These are phyloP conservation scores for Neofusicoccum sp. DNA, from an alignment of 2,329 filamentous ascomycete genomes.

Conservation along the genomic window DNA sequence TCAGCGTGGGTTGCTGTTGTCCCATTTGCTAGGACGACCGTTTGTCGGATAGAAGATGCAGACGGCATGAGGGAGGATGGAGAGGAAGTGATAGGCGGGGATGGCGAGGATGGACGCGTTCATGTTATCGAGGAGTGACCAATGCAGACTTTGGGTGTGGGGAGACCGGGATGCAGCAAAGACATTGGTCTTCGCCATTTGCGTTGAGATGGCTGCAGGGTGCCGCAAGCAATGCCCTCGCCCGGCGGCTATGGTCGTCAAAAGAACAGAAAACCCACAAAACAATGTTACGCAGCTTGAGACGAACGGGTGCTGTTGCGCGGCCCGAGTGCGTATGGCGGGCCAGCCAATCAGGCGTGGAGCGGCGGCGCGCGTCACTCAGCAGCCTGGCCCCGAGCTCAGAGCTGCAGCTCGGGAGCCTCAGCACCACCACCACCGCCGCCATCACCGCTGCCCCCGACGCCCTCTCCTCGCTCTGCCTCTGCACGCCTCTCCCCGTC, in stretches of 20 bases:
- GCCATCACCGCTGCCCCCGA: not conserved
- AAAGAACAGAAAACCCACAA: too few species aligned
- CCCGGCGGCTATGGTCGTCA: too few species aligned
- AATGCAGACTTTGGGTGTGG: slow-evolving; percentile 22
- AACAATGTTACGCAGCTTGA: too few species aligned
- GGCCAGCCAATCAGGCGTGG: slow-evolving; percentile 8
- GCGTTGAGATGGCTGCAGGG: too few species aligned
- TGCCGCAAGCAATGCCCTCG: too few species aligned
- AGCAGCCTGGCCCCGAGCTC: slow-evolving; percentile 13
- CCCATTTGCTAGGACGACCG: slow-evolving; percentile 36
- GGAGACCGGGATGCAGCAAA: too few species aligned
- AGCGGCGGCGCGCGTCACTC: slow-evolving; percentile 14
- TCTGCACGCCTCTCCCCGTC: not conserved
- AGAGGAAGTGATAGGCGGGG: slow-evolving; percentile 44
- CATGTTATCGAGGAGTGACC: slow-evolving; percentile 24
- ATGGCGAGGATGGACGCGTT: slow-evolving; percentile 46
- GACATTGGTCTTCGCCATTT: too few species aligned
- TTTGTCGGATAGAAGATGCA: slow-evolving; percentile 38
- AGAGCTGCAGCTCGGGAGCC: slow-evolving; percentile 17
- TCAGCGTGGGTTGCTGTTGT: slow-evolving; percentile 46
- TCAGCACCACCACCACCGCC: slow-evolving; percentile 11
- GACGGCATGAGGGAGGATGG: slow-evolving; percentile 41
- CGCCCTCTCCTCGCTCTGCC: not conserved
- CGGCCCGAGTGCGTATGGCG: too few species aligned
- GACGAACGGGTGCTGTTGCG: too few species aligned